phyloP scores from a whole-genome alignment of 495 filamentous ascomycete genomes.

The Aspergillus diversus region DNA sequence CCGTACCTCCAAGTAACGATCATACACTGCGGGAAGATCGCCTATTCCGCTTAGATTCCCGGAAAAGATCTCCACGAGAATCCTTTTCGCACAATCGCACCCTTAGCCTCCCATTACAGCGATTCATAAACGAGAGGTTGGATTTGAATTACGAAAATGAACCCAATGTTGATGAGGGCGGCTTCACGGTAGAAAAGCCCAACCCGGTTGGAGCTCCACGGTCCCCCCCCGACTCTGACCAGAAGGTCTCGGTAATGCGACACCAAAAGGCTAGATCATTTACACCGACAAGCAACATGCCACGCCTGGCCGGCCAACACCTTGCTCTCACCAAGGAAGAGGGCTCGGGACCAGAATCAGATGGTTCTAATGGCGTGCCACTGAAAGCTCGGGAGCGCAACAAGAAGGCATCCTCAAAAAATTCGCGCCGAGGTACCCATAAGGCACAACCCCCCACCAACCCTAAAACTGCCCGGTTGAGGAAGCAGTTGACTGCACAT shows the following conservation, averaged over 20 bases:
- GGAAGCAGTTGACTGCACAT: slow-evolving; percentile 40
- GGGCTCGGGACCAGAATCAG: slow-evolving; percentile 12
- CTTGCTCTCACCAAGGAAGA: slow-evolving; percentile 26
- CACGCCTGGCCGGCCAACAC: slow-evolving; percentile 22
- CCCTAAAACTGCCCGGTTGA: slow-evolving; percentile 32
- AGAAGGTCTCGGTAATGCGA: slow-evolving; percentile 10
- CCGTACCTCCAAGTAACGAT: slow-evolving; percentile 28
- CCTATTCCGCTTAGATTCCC: slow-evolving; percentile 34
- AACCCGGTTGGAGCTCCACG: slow-evolving; percentile 14
- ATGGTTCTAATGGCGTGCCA: neutral
- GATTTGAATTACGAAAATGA: slow-evolving; percentile 34
- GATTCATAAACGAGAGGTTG: slow-evolving; percentile 51
- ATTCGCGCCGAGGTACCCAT: slow-evolving; percentile 21
- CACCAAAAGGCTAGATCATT: slow-evolving; percentile 17
- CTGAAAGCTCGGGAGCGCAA: slow-evolving; percentile 24
- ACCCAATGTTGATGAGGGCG: slow-evolving; percentile 17
- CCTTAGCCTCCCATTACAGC: slow-evolving; percentile 48
- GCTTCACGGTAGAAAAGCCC: slow-evolving; percentile 10
- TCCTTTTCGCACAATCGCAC: slow-evolving; percentile 36
- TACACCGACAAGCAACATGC: slow-evolving; percentile 21
- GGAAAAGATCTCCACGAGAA: slow-evolving; percentile 29
- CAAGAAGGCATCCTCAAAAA: slow-evolving; percentile 21
- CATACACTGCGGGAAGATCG: slow-evolving; percentile 42
- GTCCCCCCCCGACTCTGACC: slow-evolving; percentile 1
- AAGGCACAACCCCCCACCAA: slow-evolving; percentile 27